Percentiles rank a stretch among this genome's conserved stretches.
Evolutionary conservation across 2,329 filamentous ascomycete genomes (phyloP).

Genomic region (Penicillium sp.): DNA sequence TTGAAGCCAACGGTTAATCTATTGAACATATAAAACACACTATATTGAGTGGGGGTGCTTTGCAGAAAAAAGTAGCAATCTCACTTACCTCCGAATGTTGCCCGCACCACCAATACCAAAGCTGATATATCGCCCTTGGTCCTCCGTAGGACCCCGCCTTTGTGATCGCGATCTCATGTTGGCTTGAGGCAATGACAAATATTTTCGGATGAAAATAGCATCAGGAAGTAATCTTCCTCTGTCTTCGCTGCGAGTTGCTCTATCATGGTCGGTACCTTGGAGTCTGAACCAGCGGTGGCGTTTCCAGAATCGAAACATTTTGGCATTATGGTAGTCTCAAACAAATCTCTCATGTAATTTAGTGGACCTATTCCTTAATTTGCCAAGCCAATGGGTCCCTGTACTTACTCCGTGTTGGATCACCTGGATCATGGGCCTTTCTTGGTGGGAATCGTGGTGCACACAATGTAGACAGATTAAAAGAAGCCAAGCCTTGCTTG

Average conservation of each 20-base stretch:
- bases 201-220: neutral
- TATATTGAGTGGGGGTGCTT: no score
- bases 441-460: no score
- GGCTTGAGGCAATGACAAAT: no score
- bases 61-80: no score
- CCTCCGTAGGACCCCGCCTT: neutral
- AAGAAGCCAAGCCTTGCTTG: no score
- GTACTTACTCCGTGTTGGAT: neutral
- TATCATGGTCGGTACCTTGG: neutral
- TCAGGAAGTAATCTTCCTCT: neutral
- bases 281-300: neutral
- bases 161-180: neutral
- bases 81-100: neutral
- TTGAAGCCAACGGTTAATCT: no score
- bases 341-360: neutral
- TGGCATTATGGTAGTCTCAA: neutral
- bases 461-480: no score
- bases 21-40: no score
- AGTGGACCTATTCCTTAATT: neutral
- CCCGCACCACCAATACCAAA: neutral
- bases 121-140: neutral
- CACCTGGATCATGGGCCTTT: no score
- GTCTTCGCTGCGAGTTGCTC: neutral
- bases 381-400: neutral
- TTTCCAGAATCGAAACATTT: neutral